Conservation (phyloP, 352 stramenopile genomes). For the Globisporangium paddicum region DNA sequence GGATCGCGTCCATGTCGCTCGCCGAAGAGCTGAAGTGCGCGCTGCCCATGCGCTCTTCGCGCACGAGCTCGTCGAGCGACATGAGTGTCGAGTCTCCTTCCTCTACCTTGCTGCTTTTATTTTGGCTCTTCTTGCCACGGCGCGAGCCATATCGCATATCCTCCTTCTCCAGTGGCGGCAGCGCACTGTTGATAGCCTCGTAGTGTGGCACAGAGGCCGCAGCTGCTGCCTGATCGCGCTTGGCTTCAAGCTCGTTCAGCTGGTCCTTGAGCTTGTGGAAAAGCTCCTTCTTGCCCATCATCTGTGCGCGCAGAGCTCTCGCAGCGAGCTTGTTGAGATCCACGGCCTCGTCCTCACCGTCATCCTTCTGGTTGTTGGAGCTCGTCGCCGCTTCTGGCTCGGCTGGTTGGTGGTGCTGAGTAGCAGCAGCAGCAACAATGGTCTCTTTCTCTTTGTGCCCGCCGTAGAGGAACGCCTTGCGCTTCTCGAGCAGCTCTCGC, state of each 20-base stretch:
- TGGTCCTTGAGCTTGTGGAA: constrained; percentile 75
- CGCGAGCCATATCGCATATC: constrained; percentile 52
- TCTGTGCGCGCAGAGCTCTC: constrained; percentile 71
- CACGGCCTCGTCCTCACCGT: constrained; percentile 16
- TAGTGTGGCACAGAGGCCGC: constrained; percentile 47
- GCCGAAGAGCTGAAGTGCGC: constrained; percentile 25
- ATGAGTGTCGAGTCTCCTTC: constrained; percentile 12
- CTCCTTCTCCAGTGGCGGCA: constrained; percentile 68
- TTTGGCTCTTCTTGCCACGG: constrained; percentile 60
- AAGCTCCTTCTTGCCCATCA: constrained; percentile 71
- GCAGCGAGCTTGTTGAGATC: constrained; percentile 82
- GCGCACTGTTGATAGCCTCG: constrained; percentile 45
- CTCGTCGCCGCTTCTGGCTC: background rate
- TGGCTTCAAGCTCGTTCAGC: constrained; percentile 76
- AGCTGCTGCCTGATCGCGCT: constrained; percentile 35
- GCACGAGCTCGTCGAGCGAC: constrained; percentile 74
- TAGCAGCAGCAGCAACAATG: background rate
- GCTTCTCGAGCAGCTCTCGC: constrained; percentile 35
- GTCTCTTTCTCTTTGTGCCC: constrained; percentile 7
- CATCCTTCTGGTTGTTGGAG: background rate
- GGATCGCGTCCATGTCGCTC: constrained; percentile 62
- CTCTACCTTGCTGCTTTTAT: constrained; percentile 19
- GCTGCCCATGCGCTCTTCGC: constrained; percentile 62
- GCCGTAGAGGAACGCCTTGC: constrained; percentile 66
- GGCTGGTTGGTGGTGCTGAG: background rate